Evolutionary conservation across 129 eudicot species (phyloP), one percentile per base, ranked within the genome.

Genomic region (Escallonia herrerae): DNA sequence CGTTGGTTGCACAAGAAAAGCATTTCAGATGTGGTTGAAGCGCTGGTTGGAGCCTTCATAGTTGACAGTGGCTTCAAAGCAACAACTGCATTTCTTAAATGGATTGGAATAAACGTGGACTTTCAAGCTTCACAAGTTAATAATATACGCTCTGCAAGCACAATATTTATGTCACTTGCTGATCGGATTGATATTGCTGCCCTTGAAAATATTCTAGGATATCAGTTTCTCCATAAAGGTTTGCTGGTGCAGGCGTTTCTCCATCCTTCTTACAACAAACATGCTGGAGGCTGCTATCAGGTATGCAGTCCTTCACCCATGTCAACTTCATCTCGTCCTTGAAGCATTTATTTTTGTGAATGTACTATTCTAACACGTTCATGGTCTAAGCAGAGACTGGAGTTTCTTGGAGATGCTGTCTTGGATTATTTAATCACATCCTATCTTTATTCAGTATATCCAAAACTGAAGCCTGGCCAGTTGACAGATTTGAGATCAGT

Each of bases 341-440:
- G 11, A 43, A 37, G 9, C 45, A 58, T 60, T 40, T 46, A 22
- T 39, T 13, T 51, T 62, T 52, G 46, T 40, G 46, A 37, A 51
- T 62, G 15, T 63, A 69, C 33, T 67, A 44, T 14, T 43, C 14
- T 37, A 62, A 72, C 61, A 38, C 56, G 63, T 63, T 54, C 41
- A 42, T 66, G 63, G 38, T 64, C 77, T 61, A 56, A 65, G 50
- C 90, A 93, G 99, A 86, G 99, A 68, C 77, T 93, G 74, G 99
- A 93, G 80, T 93, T 93, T 80, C 93, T 93, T 58, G 99, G 99
- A 76, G 99, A 93, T 76, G 96, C 99, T 6, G 95, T 93, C 46
- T 65, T 93, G 78, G 99, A 93, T 84, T 93, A 86, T 74, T 65
- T 93, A 79, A 93, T 89, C 70, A 89, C 99, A 2, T 89, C 96